These are phyloP conservation scores for Yamadazyma trypodendri DNA, from an alignment of 1,139 yeast genomes.

Conservation along the genomic window DNA sequence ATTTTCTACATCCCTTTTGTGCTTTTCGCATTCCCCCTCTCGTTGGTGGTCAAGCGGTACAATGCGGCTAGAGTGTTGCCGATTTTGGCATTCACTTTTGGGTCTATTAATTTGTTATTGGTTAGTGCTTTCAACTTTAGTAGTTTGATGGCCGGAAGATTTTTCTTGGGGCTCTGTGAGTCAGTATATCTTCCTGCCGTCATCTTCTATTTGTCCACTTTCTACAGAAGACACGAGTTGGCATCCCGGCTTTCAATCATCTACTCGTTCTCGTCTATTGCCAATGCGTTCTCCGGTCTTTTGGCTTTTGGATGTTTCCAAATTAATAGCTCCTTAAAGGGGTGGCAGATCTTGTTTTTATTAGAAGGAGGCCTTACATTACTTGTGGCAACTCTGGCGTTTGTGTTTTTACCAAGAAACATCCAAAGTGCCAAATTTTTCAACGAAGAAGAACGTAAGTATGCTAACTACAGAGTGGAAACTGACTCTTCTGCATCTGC, in stretches of 20 bases:
- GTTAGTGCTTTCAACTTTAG: conserved; percentile 25
- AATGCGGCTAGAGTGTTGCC: conserved; percentile 29
- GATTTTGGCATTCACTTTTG: conserved; percentile 30
- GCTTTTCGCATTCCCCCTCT: conserved; percentile 34
- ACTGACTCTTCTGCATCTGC: conserved; percentile 28
- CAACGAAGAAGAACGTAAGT: conserved; percentile 25
- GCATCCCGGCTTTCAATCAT: conserved; percentile 27
- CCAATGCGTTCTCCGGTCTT: conserved; percentile 24
- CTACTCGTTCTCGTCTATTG: conserved; percentile 27
- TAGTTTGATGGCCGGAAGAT: conserved; percentile 26
- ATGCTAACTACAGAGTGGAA: conserved; percentile 24
- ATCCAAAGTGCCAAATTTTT: conserved; percentile 27
- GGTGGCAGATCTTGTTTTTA: conserved; percentile 67
- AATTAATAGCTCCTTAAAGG: conserved; percentile 27
- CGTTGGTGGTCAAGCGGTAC: conserved; percentile 28
- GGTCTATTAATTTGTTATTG: conserved; percentile 24
- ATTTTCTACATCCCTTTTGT: conserved; percentile 32
- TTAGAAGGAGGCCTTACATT: conserved; percentile 63
- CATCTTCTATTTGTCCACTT: conserved; percentile 29
- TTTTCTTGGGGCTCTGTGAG: conserved; percentile 27
- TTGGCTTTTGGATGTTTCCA: conserved; percentile 31
- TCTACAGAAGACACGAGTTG: conserved; percentile 26
- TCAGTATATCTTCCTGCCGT: conserved; percentile 31
- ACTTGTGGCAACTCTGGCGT: conserved; percentile 49
- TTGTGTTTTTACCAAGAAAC: conserved; percentile 26